Percentiles rank a stretch among this genome's conserved stretches.
These are phyloP conservation scores for Furcasterigmium furcatum DNA, from an alignment of 2,329 filamentous ascomycete species.

Conservation along the genomic window DNA sequence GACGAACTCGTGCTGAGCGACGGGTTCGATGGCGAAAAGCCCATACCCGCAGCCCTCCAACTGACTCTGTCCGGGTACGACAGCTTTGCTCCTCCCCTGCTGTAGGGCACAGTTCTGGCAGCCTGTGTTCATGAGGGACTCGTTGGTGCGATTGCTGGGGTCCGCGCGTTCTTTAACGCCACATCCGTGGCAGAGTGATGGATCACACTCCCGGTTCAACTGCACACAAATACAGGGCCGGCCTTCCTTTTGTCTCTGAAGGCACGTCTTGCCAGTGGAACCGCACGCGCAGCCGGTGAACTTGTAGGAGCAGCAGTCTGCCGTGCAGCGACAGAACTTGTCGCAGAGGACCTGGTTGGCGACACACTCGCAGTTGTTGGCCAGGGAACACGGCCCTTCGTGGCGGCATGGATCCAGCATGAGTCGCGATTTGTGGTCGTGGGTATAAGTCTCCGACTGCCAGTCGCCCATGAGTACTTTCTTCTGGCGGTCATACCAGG, in stretches of 20 bases:
- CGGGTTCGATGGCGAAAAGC: constrained; percentile 67
- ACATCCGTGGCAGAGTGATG: constrained; percentile 69
- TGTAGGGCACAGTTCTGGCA: constrained; percentile 75
- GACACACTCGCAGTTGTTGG: constrained; percentile 60
- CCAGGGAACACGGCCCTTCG: constrained; percentile 60
- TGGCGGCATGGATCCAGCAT: constrained; percentile 66
- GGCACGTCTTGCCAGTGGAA: constrained; percentile 55
- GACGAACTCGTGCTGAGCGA: constrained; percentile 67
- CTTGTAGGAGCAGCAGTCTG: constrained; percentile 56
- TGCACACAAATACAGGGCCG: constrained; percentile 66
- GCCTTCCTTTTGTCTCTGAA: constrained; percentile 50
- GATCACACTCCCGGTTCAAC: constrained; percentile 77
- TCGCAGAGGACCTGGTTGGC: constrained; percentile 64
- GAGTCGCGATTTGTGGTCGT: constrained; percentile 53
- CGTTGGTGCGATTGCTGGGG: constrained; percentile 61
- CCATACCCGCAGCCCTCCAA: constrained; percentile 70
- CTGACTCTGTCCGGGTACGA: constrained; percentile 67
- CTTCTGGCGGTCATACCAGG: constrained; percentile 55
- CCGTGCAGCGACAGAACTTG: constrained; percentile 64
- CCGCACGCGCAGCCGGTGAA: constrained; percentile 68
- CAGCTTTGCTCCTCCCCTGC: constrained; percentile 60
- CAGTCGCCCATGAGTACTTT: constrained; percentile 53
- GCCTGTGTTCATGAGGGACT: constrained; percentile 50
- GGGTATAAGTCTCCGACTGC: constrained; percentile 51
- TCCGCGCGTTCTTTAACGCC: constrained; percentile 68